A percentile compares a stretch with the other conserved stretches of the same genome.
Evolutionary conservation across 1,284 basidiomycete species (phyloP).

Genomic region (Coniophora puteana): DNA sequence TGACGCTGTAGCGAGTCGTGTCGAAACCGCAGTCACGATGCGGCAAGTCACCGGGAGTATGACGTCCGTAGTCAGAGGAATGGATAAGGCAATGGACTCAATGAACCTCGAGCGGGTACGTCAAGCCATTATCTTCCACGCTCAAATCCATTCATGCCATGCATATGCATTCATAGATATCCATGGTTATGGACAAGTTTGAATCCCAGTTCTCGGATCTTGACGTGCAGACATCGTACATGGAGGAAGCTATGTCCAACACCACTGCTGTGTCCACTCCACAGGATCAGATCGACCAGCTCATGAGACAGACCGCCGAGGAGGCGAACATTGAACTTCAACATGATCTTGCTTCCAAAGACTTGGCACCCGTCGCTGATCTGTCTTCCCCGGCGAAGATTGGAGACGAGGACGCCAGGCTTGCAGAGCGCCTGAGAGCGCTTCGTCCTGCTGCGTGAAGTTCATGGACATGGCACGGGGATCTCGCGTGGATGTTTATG

Average conservation of each 20-base stretch:
- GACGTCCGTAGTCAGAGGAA: slow-evolving; percentile 94
- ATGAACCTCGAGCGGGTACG: slow-evolving; percentile 97
- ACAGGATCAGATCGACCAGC: slow-evolving; percentile 93
- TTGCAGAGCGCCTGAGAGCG: slow-evolving; percentile 80
- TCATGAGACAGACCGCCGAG: slow-evolving; percentile 94
- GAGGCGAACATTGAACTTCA: slow-evolving; percentile 96
- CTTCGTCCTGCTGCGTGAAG: slow-evolving; percentile 69
- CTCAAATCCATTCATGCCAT: slow-evolving; percentile 3
- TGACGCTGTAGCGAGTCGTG: slow-evolving; percentile 94
- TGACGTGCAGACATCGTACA: slow-evolving; percentile 97
- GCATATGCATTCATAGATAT: slow-evolving; percentile 63
- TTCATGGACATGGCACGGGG: no score
- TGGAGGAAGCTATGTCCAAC: slow-evolving; percentile 95
- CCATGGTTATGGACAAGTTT: slow-evolving; percentile 99
- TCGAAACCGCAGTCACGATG: slow-evolving; percentile 99
- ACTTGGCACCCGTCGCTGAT: slow-evolving; percentile 53
- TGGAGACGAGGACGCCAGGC: slow-evolving; percentile 74
- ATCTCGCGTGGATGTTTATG: no score
- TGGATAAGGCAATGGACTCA: slow-evolving; percentile 99
- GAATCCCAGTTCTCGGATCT: slow-evolving; percentile 95
- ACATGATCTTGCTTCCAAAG: slow-evolving; percentile 79
- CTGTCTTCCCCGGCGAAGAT: slow-evolving; percentile 52
- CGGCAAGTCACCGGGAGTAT: slow-evolving; percentile 92
- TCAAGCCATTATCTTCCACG: slow-evolving; percentile 11
- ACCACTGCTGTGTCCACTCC: slow-evolving; percentile 93